A percentile compares a stretch with the other conserved stretches of the same genome.
phyloP scores from a whole-genome alignment of 371 early-diverging fungal genomes.

The Zopfochytrium polystomum region DNA sequence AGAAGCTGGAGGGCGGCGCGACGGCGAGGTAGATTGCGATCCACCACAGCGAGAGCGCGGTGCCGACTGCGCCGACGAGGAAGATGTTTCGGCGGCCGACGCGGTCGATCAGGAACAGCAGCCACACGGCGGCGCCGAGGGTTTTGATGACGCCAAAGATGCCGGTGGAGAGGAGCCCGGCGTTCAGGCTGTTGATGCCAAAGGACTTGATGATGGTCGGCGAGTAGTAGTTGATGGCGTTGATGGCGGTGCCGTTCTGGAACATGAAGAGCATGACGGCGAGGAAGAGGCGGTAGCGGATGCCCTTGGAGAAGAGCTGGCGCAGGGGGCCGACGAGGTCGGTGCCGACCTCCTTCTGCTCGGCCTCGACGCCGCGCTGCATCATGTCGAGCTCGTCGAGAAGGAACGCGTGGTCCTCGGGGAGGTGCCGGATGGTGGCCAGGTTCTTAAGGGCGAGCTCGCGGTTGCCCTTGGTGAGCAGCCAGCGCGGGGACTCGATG shows the following conservation, averaged over 20 bases:
- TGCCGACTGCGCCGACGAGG: conserved; percentile 21
- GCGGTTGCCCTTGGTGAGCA: conserved; percentile 57
- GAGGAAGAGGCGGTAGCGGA: conserved; percentile 21
- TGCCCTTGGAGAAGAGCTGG: conserved; percentile 51
- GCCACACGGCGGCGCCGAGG: conserved; percentile 36
- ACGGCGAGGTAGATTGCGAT: too few relatives aligned
- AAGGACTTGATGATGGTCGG: conserved; percentile 22
- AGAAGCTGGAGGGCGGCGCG: too few relatives aligned
- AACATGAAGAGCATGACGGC: conserved; percentile 46
- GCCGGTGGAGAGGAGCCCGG: conserved; percentile 17
- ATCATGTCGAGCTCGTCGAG: conserved; percentile 16
- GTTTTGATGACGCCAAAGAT: conserved; percentile 30
- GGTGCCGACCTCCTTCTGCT: conserved; percentile 21
- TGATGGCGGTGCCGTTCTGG: conserved; percentile 26
- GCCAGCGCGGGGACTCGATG: conserved; percentile 85
- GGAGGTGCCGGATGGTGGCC: conserved; percentile 53
- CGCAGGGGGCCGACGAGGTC: conserved; percentile 65
- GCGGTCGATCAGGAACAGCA: conserved; percentile 36
- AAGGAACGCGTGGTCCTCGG: not conserved
- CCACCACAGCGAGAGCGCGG: conserved; percentile 9
- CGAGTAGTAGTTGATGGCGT: conserved; percentile 26
- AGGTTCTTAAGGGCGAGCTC: conserved; percentile 63
- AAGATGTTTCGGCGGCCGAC: conserved; percentile 33
- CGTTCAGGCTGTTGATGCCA: conserved; percentile 15
- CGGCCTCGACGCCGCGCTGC: not conserved